Base-by-base conservation (phyloP, 768 basidiomycete genomes). In the Calvatia gigantea region DNA sequence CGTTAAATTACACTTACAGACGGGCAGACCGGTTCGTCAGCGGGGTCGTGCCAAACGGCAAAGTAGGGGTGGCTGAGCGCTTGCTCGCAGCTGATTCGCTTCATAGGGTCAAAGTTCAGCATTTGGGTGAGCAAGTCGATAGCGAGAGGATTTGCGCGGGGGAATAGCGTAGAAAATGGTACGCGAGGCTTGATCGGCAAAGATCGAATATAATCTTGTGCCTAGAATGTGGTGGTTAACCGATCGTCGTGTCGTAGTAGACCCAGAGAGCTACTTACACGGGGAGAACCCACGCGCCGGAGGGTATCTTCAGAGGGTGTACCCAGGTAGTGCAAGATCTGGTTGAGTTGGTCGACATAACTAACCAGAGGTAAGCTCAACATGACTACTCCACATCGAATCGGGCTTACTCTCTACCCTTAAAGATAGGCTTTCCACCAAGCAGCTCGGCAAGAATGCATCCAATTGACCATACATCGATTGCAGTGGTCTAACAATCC, bases 341-440 rank as follows among this genome's bases (percentile, higher is more conserved):
- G 94, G 68, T 98, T 98, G 49, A 98, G 79, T 69, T 99, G 97
- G 69, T 99, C 97, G 53, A 99, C 96, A 67, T 99, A 98, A 67
- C 91, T 93, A 64, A 7, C 52, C 43, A 33, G 59, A 14, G 60
- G 49, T 49, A 35, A 56, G 58, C 45, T 51, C 39, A 57, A 44
- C 54, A 39, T 8, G 27, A 6, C 19, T 12, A 32, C 3, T 12
- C 33, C 29, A 35, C n/a, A 32, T 29, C 45, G 23, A 29, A 27
- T 7, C 21, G 23, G 23, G 58, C 91, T 68, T 67, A 95, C 92
- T 98, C 97, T 77, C 94, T 79, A 51, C 97, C 97, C 73, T 98
- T 98, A 78, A 88, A 97, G 61, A 97, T 91, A 1, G 95, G 95
- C 68, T 95, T 95, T 35, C 94, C 94, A 4, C 92, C 91, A 17